phyloP scores from a whole-genome alignment of 2,329 filamentous ascomycete species.

The Lasiodiplodia theobromae region DNA sequence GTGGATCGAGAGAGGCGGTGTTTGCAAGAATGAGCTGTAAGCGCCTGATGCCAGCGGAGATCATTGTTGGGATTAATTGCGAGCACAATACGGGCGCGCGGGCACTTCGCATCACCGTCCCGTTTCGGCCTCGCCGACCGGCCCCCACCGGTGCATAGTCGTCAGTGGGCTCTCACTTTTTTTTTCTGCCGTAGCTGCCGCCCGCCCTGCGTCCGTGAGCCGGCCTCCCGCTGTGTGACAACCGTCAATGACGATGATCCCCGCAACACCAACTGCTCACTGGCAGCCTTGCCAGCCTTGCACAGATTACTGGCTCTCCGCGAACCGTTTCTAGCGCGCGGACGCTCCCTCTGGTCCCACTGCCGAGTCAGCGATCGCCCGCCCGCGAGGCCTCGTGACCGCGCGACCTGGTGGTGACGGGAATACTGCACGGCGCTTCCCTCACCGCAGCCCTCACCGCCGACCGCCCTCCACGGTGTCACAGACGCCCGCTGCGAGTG shows the following conservation, averaged over 20 bases:
- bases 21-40: slow-evolving; percentile 21
- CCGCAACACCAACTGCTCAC: slow-evolving; percentile 13
- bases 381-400: slow-evolving; percentile 19
- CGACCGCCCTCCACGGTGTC: slow-evolving; percentile 14
- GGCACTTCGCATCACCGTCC: slow-evolving; percentile 18
- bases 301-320: slow-evolving; percentile 5
- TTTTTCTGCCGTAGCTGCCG: slow-evolving; percentile 17
- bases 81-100: slow-evolving; percentile 2
- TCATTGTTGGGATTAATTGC: slow-evolving; percentile 23
- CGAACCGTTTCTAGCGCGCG: slow-evolving; percentile 1
- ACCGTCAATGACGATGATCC: slow-evolving; percentile 18
- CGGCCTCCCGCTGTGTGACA: background rate
- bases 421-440: slow-evolving; percentile 3
- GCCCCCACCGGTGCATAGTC: slow-evolving; percentile 4
- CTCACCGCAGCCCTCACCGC: slow-evolving; percentile 26
- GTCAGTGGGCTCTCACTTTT: slow-evolving; percentile 4
- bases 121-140: slow-evolving; percentile 14
- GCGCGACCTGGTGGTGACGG: background rate
- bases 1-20: slow-evolving; percentile 25
- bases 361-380: slow-evolving; percentile 3
- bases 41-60: slow-evolving; percentile 19
- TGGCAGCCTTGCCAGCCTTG: slow-evolving; percentile 12
- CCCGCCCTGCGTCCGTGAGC: slow-evolving; percentile 9
- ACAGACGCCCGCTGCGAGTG: slow-evolving; percentile 21
- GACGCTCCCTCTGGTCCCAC: background rate